Conservation (phyloP, 495 filamentous ascomycete species). For the Massariosphaeria phaeospora region DNA sequence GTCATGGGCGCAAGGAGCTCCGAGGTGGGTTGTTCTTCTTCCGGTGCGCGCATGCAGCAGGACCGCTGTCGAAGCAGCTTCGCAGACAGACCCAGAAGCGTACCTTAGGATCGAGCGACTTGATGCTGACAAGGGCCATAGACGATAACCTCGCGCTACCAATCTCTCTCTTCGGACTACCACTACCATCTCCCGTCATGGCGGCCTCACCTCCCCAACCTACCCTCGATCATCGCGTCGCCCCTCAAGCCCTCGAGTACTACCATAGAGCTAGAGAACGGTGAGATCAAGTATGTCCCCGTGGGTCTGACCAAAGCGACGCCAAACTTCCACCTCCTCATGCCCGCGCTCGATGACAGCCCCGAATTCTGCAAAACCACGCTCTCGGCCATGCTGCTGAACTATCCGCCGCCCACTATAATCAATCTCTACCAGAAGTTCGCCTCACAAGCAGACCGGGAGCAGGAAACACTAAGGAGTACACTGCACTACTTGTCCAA, state of each 20-base stretch:
- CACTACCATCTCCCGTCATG: constrained; percentile 31
- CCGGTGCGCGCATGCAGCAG: not conserved
- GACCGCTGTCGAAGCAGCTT: no score
- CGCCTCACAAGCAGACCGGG: constrained; percentile 30
- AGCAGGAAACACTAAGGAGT: constrained; percentile 43
- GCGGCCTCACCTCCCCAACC: constrained; percentile 19
- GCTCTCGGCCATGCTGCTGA: constrained; percentile 56
- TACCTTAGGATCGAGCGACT: no score
- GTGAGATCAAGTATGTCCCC: constrained; percentile 28
- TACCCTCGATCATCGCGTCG: constrained; percentile 10
- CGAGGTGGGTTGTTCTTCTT: constrained; percentile 25
- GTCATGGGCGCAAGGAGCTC: constrained; percentile 13
- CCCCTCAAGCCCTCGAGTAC: constrained; percentile 27
- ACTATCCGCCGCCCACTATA: constrained; percentile 57
- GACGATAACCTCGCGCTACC: constrained; percentile 26
- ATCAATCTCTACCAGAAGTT: constrained; percentile 47
- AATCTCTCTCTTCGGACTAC: constrained; percentile 21
- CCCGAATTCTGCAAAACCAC: constrained; percentile 55
- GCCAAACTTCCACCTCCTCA: constrained; percentile 57
- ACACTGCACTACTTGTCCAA: constrained; percentile 52
- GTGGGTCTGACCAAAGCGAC: constrained; percentile 45
- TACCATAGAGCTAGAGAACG: constrained; percentile 28
- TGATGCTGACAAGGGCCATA: constrained; percentile 6
- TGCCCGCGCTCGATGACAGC: constrained; percentile 50
- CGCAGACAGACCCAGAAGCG: not conserved